A percentile compares a stretch with the other conserved stretches of the same genome.
These are phyloP conservation scores for Lodderomyces beijingensis DNA, from an alignment of 1,139 yeast species.

Conservation along the genomic window DNA sequence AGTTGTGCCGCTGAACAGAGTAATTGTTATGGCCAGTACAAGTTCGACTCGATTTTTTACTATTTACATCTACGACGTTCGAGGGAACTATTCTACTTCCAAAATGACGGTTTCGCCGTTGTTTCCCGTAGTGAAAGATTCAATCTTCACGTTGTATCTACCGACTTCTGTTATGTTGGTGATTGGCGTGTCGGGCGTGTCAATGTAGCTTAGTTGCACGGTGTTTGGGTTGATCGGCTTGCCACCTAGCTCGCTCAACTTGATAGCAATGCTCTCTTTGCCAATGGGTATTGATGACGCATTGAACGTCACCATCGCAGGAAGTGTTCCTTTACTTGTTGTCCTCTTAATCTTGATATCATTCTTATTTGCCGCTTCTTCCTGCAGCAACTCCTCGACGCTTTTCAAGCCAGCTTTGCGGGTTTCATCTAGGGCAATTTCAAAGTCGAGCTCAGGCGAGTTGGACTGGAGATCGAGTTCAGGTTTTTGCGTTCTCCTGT, in stretches of 20 bases:
- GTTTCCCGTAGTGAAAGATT: conserved; percentile 4
- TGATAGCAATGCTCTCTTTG: conserved; percentile 20
- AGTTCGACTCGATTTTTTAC: too few relatives aligned
- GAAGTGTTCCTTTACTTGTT: conserved; percentile 16
- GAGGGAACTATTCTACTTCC: conserved; percentile 12
- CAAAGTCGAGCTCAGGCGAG: conserved; percentile 1
- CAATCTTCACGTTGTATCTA: conserved; percentile 26
- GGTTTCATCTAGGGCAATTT: conserved; percentile 2
- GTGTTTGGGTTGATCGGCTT: conserved; percentile 22
- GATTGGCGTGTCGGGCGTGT: conserved; percentile 13
- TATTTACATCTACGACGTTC: too few relatives aligned
- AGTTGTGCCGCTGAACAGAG: too few relatives aligned
- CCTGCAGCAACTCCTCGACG: conserved; percentile 3
- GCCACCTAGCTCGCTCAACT: conserved; percentile 13
- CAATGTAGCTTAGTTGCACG: conserved; percentile 11
- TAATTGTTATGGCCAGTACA: too few relatives aligned
- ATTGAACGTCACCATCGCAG: conserved; percentile 21
- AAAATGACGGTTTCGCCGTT: conserved; percentile 2
- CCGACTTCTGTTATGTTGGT: conserved; percentile 25
- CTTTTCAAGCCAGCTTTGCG: neutral
- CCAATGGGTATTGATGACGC: conserved; percentile 25
- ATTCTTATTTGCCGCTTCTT: neutral
- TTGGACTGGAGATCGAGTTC: conserved; percentile 6
- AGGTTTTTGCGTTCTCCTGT: conserved; percentile 1
- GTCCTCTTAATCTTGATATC: neutral